phyloP scores from a whole-genome alignment of 2,329 filamentous ascomycete species.

The Ophiostoma tasmaniense region DNA sequence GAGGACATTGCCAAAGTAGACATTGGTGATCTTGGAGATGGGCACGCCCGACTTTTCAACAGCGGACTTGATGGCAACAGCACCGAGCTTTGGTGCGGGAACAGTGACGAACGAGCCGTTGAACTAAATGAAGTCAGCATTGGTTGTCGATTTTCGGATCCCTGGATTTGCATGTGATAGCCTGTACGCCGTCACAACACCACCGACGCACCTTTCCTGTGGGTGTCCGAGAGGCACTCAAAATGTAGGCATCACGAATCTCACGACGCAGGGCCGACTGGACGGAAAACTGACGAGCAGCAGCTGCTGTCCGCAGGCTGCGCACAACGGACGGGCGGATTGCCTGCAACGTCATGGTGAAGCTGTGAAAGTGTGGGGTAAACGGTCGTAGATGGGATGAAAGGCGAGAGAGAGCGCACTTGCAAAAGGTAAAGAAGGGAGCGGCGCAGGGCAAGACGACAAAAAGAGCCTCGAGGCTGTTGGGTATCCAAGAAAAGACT shows the following conservation, averaged over 20 bases:
- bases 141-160: background rate
- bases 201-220: slow-evolving; percentile 63
- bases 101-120: slow-evolving; percentile 83
- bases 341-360: slow-evolving; percentile 17
- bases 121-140: slow-evolving; percentile 50
- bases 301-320: slow-evolving; percentile 26
- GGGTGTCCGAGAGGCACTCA: slow-evolving; percentile 82
- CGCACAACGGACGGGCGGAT: slow-evolving; percentile 14
- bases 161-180: slow-evolving; percentile 5
- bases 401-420: background rate
- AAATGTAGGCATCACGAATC: slow-evolving; percentile 85
- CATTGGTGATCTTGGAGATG: slow-evolving; percentile 70
- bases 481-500: background rate
- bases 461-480: background rate
- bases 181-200: background rate
- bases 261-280: slow-evolving; percentile 34
- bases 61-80: slow-evolving; percentile 84
- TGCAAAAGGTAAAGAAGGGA: background rate
- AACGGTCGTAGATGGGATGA: background rate
- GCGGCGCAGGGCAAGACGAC: background rate
- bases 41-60: slow-evolving; percentile 80
- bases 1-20: slow-evolving; percentile 97
- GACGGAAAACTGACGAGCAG: slow-evolving; percentile 40
- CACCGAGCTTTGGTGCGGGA: slow-evolving; percentile 78
- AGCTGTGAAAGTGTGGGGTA: slow-evolving; percentile 11